phyloP scores from a whole-genome alignment of 2,329 filamentous ascomycete genomes.

The Fusarium redolens region DNA sequence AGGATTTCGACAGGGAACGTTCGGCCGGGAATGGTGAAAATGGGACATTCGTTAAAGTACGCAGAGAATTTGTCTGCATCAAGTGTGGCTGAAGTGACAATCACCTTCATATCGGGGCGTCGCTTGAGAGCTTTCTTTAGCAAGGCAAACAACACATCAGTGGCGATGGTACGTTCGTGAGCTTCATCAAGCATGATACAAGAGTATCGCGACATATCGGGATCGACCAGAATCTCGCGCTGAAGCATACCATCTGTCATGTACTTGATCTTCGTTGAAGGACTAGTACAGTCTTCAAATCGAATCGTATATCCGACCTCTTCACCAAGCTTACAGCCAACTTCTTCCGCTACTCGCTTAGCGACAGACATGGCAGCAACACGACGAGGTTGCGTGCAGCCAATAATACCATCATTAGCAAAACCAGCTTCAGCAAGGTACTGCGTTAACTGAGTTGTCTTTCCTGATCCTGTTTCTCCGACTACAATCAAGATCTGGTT shows the following conservation, averaged over 20 bases:
- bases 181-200: conserved; percentile 99
- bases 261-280: conserved; percentile 95
- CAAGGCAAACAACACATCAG: conserved; percentile 92
- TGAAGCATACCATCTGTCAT: conserved; percentile 99
- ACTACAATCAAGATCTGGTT: conserved; percentile 97
- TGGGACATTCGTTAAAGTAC: conserved; percentile 96
- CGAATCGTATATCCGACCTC: conserved; percentile 98
- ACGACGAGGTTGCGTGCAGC: conserved; percentile 95
- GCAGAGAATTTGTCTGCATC: conserved; percentile 97
- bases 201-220: conserved; percentile 88
- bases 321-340: conserved; percentile 88
- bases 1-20: conserved; percentile 97
- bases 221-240: conserved; percentile 92
- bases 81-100: conserved; percentile 95
- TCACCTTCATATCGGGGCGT: conserved; percentile 89
- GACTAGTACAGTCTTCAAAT: conserved; percentile 93
- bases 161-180: conserved; percentile 96
- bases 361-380: conserved; percentile 98
- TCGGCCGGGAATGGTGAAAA: conserved; percentile 94
- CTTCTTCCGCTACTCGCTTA: conserved; percentile 95
- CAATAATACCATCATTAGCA: conserved; percentile 87
- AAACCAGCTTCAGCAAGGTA: conserved; percentile 95
- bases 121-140: conserved; percentile 92
- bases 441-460: conserved; percentile 96
- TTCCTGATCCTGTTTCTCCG: conserved; percentile 95